A percentile compares a stretch with the other conserved stretches of the same genome.
These are phyloP conservation scores for Salix dunnii DNA, from an alignment of 345 rosid species.

Conservation along the genomic window DNA sequence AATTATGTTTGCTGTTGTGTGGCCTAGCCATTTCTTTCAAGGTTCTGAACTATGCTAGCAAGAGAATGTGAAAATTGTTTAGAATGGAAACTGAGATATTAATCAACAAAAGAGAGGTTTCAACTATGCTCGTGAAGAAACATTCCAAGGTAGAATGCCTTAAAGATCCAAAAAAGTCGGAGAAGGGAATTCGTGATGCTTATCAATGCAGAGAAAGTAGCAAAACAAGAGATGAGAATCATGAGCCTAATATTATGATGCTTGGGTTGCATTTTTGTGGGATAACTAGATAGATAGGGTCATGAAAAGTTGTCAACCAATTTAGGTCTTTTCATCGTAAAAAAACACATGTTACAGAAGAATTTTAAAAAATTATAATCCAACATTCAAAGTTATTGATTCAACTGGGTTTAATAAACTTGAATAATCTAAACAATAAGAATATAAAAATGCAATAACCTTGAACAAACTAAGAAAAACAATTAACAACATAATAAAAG, in stretches of 20 bases:
- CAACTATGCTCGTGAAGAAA: conserved; percentile 40
- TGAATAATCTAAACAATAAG: too few relatives aligned
- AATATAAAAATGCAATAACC: too few relatives aligned
- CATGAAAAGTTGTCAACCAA: too few relatives aligned
- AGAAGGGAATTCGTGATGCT: conserved; percentile 23
- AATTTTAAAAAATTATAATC: too few relatives aligned
- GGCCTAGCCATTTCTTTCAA: conserved; percentile 47
- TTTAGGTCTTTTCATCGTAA: too few relatives aligned
- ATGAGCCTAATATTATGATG: background rate
- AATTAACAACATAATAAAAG: too few relatives aligned
- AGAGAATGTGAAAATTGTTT: conserved; percentile 4
- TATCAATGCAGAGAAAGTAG: background rate
- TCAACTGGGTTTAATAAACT: too few relatives aligned
- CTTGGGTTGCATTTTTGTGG: background rate
- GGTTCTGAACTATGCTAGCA: background rate
- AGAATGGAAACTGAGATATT: background rate
- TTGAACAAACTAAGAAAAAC: too few relatives aligned
- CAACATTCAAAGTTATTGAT: too few relatives aligned
- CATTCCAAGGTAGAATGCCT: conserved; percentile 39
- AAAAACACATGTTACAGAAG: too few relatives aligned
- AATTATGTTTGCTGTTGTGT: conserved; percentile 48
- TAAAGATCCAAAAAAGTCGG: conserved; percentile 60
- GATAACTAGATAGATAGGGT: background rate
- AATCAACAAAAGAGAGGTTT: conserved; percentile 29
- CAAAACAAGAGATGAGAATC: background rate